Evolutionary conservation across 352 stramenopile genomes (phyloP), one percentile per base, ranked within the genome.

Genomic region (Bremia lactucae): DNA sequence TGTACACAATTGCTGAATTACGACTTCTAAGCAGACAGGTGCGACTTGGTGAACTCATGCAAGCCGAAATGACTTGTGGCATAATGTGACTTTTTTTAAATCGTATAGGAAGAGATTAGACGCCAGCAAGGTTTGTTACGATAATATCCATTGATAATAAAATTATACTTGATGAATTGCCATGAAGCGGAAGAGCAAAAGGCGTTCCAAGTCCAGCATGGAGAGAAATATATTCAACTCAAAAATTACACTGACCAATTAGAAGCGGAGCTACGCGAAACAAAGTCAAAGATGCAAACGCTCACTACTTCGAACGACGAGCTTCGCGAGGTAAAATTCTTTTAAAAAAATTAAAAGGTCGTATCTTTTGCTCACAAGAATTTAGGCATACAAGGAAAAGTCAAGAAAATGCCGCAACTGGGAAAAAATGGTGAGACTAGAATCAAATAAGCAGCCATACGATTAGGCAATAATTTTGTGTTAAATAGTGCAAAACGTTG

Each of bases 321-420:
- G 36, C 42, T 88, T 16, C 72, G 74, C 15, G 79, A 92, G 60
- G 79, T 87, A 26, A 42, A n/a, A n/a, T n/a, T n/a, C n/a, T n/a
- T n/a, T n/a, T n/a, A n/a, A n/a, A n/a, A 31, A 1, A 15, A 3
- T 42, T 41, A 2, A 19, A 37, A 7, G 11, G 36, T 22, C 9
- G 4, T 42, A 20, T 7, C 42, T 13, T 4, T 55, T 16, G 0
- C 33, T 23, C 10, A 16, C 3, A 3, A n/a, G n/a, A n/a, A n/a
- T n/a, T n/a, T 13, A 90, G 79, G 77, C 79, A 20, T 92, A 89
- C 68, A 88, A 89, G 36, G 79, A 92, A 21, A 92, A 89, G 42
- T 80, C 79, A 8, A 49, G 76, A 34, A 88, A 88, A 62, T 92
- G 79, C 51, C 59, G 79, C 9, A 89, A 88, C 54, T 92, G 76